These are phyloP conservation scores for Barnettozyma pratensis DNA, from an alignment of 805 yeast species.

Conservation along the genomic window DNA sequence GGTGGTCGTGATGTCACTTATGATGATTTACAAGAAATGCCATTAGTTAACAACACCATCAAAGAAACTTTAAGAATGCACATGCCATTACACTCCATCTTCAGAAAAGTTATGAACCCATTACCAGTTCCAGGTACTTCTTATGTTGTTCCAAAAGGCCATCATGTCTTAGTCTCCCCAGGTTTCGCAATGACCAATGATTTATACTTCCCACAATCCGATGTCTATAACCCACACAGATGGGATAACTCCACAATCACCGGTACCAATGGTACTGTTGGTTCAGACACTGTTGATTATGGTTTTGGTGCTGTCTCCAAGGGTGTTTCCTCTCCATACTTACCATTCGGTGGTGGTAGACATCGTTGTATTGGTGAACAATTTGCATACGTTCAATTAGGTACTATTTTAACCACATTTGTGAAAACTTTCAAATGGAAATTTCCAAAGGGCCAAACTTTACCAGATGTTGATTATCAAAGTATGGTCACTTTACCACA, in stretches of 20 bases:
- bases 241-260: slow-evolving; percentile 49
- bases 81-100: slow-evolving; percentile 92
- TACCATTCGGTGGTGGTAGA: slow-evolving; percentile 99
- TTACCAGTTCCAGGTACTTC: slow-evolving; percentile 74
- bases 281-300: slow-evolving; percentile 63
- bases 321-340: slow-evolving; percentile 92
- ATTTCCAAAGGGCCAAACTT: slow-evolving; percentile 45
- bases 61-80: slow-evolving; percentile 95
- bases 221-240: slow-evolving; percentile 75
- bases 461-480: slow-evolving; percentile 72
- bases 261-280: slow-evolving; percentile 9
- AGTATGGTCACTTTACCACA: slow-evolving; percentile 92
- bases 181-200: slow-evolving; percentile 83
- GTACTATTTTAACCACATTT: slow-evolving; percentile 71
- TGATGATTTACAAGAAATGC: slow-evolving; percentile 78
- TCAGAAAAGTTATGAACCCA: slow-evolving; percentile 81
- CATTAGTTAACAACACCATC: slow-evolving; percentile 74
- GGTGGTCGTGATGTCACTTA: slow-evolving; percentile 58
- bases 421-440: slow-evolving; percentile 77
- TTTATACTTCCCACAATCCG: slow-evolving; percentile 73
- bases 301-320: slow-evolving; percentile 96
- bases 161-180: slow-evolving; percentile 87
- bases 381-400: slow-evolving; percentile 91
- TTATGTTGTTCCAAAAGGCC: slow-evolving; percentile 83
- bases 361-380: slow-evolving; percentile 99